These are phyloP conservation scores for Yamadazyma diospyri DNA, from an alignment of 1,139 yeast species.

Conservation along the genomic window DNA sequence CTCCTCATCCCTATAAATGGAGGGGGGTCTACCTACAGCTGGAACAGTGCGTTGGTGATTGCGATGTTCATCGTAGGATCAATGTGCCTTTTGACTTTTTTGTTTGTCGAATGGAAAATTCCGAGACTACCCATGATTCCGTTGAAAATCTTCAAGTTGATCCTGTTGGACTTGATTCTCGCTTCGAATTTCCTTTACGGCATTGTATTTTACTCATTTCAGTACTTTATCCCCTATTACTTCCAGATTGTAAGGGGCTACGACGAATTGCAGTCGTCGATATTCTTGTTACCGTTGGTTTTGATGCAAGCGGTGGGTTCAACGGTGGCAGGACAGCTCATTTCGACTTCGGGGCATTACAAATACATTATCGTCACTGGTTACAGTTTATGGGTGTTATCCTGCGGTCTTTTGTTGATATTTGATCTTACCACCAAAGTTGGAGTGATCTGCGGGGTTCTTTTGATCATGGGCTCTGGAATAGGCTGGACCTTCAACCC, in stretches of 20 bases:
- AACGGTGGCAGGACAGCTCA: conserved; percentile 40
- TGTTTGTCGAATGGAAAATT: conserved; percentile 46
- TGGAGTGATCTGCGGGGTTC: conserved; percentile 30
- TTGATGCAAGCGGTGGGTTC: conserved; percentile 40
- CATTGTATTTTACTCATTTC: conserved; percentile 42
- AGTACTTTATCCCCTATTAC: conserved; percentile 49
- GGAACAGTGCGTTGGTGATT: conserved; percentile 51
- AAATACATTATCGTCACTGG: conserved; percentile 41
- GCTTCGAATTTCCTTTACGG: conserved; percentile 49
- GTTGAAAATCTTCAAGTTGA: conserved; percentile 31
- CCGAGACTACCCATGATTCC: conserved; percentile 57
- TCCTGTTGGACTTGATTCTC: conserved; percentile 40
- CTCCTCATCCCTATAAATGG: conserved; percentile 50
- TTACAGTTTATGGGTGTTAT: conserved; percentile 41
- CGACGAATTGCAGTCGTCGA: conserved; percentile 35
- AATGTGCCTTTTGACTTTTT: conserved; percentile 32
- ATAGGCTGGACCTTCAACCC: conserved; percentile 32
- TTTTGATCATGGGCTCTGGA: conserved; percentile 49
- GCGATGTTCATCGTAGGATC: conserved; percentile 47
- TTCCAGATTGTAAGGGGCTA: conserved; percentile 46
- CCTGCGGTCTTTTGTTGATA: conserved; percentile 35
- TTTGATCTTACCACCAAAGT: conserved; percentile 30
- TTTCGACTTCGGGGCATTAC: conserved; percentile 43
- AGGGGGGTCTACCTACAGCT: conserved; percentile 51
- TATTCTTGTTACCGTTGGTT: conserved; percentile 43